A percentile compares a stretch with the other conserved stretches of the same genome.
Conservation (phyloP, 306 rosid species). For the Arachis hypogaea region DNA sequence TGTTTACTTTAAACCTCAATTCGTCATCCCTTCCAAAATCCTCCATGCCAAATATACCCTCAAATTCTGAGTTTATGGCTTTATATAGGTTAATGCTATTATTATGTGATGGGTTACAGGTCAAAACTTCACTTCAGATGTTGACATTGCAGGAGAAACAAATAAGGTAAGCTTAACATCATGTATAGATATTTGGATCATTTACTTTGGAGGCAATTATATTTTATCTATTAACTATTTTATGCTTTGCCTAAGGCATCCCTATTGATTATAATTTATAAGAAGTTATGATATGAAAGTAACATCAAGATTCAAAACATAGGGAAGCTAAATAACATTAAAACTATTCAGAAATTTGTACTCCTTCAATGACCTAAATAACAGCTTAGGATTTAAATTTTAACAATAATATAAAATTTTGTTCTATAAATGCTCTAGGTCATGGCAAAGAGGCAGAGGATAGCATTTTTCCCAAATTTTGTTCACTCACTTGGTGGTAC, state of each 20-base stretch:
- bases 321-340: not conserved
- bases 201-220: slow-evolving; percentile 15
- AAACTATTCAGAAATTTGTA: not conserved
- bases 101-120: slow-evolving; percentile 51
- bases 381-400: slow-evolving; percentile 9
- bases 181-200: not conserved
- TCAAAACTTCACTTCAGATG: slow-evolving; percentile 90
- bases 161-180: slow-evolving; percentile 50
- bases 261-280: too few relatives aligned
- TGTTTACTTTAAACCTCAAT: not conserved
- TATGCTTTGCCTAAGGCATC: not conserved
- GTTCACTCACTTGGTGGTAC: slow-evolving; percentile 97
- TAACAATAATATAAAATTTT: slow-evolving; percentile 1
- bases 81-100: slow-evolving; percentile 24
- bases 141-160: slow-evolving; percentile 80
- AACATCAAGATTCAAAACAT: not conserved
- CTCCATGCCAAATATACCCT: not conserved
- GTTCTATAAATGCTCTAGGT: slow-evolving; percentile 52
- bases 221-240: not conserved
- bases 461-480: slow-evolving; percentile 95
- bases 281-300: too few relatives aligned
- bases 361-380: not conserved
- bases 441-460: slow-evolving; percentile 76
- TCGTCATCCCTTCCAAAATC: not conserved
- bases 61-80: slow-evolving; percentile 9